Conservation (phyloP, 108 stramenopile genomes). For the Nitzschia inconspicua region DNA sequence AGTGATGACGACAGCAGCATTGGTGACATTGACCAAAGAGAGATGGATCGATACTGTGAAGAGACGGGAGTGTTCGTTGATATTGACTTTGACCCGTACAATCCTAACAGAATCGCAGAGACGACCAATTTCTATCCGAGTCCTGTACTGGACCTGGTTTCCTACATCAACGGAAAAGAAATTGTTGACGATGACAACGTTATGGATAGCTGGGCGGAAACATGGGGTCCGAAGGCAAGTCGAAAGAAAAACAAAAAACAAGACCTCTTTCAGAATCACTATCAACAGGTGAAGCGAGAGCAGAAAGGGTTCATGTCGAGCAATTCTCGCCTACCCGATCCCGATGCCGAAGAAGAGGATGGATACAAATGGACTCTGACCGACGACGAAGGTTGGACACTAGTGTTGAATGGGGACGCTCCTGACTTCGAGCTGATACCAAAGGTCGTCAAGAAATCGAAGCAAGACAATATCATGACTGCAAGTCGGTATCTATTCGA, state of each 20-base stretch:
- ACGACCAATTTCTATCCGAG: conserved; percentile 13
- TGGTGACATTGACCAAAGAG: background rate
- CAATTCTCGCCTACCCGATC: background rate
- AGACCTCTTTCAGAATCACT: background rate
- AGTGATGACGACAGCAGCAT: conserved; percentile 1
- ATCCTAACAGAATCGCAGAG: background rate
- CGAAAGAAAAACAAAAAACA: conserved; percentile 5
- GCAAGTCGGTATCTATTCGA: background rate
- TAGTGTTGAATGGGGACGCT: background rate
- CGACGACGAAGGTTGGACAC: background rate
- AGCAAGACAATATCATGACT: background rate
- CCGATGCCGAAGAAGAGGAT: background rate
- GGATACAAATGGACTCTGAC: conserved; percentile 5
- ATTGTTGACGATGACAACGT: conserved; percentile 5
- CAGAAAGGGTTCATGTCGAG: background rate
- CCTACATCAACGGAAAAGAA: conserved; percentile 6
- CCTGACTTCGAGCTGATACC: background rate
- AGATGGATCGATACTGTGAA: background rate
- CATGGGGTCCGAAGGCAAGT: conserved; percentile 2
- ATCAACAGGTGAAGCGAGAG: background rate
- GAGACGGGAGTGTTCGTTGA: background rate
- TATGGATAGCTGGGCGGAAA: background rate
- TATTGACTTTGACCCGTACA: background rate
- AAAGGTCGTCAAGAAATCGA: background rate
- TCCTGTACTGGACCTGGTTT: conserved; percentile 16